A percentile compares a stretch with the other conserved stretches of the same genome.
Evolutionary conservation across 768 basidiomycete species (phyloP).

Genomic region (Auricularia sp.): DNA sequence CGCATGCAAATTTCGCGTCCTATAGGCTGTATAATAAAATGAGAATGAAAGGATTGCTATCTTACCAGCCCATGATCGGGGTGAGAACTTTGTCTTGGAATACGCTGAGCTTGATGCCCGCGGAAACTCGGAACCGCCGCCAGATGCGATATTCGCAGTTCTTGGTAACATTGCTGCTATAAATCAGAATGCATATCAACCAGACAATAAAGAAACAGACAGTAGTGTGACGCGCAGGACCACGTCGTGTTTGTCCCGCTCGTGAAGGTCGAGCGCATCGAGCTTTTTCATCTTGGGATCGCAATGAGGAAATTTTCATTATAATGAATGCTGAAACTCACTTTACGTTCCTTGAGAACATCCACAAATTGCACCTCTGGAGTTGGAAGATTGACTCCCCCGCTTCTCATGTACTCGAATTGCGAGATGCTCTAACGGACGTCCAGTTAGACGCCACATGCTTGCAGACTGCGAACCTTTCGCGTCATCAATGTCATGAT

Average conservation of each 20-base stretch:
- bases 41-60: background rate
- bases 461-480: constrained; percentile 10
- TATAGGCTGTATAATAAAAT: background rate
- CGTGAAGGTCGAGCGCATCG: constrained; percentile 4
- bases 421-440: background rate
- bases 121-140: constrained; percentile 24
- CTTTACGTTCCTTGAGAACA: background rate
- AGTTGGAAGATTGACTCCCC: background rate
- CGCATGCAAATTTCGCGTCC: constrained; percentile 23
- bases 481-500: constrained; percentile 17
- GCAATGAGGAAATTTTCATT: background rate
- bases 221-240: constrained; percentile 14
- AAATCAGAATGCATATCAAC: background rate
- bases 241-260: constrained; percentile 16
- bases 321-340: background rate
- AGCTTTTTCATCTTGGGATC: constrained; percentile 1
- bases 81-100: constrained; percentile 27
- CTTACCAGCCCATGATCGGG: constrained; percentile 24
- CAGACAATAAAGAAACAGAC: background rate
- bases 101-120: constrained; percentile 22
- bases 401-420: background rate
- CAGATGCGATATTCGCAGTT: constrained; percentile 19
- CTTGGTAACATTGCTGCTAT: constrained; percentile 1
- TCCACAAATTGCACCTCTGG: background rate
- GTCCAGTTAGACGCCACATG: no score